A percentile compares a stretch with the other conserved stretches of the same genome.
Evolutionary conservation across 139 green algal genomes (phyloP).

Genomic region (Chlorella vulgaris): DNA sequence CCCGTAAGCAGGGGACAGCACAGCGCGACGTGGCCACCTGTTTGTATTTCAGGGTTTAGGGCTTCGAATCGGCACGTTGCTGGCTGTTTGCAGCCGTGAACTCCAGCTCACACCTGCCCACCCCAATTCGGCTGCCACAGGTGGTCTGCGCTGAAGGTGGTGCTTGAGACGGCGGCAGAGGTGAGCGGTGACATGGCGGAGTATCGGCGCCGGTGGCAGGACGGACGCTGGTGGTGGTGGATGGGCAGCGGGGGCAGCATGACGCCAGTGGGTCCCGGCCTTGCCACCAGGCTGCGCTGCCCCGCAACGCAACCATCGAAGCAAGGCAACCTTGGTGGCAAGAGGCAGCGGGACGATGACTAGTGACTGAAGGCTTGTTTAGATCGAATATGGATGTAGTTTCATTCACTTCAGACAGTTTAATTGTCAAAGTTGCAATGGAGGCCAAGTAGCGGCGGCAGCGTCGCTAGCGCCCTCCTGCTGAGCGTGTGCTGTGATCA

Average conservation of each 20-base stretch:
- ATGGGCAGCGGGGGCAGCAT: background rate
- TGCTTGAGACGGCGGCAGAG: slow-evolving; percentile 1
- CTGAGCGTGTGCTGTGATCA: no score
- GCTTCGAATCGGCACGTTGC: background rate
- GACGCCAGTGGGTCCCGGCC: background rate
- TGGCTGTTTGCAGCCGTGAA: background rate
- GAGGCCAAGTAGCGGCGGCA: no score
- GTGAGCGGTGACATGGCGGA: background rate
- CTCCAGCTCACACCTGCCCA: background rate
- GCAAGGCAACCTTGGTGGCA: background rate
- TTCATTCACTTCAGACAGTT: no score
- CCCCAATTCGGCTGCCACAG: background rate
- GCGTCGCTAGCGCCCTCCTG: no score
- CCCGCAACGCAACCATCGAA: background rate
- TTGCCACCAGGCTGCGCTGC: background rate
- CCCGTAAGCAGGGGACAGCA: background rate
- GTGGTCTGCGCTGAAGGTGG: background rate
- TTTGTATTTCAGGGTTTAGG: background rate
- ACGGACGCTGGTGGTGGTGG: slow-evolving; percentile 22
- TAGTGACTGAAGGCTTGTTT: no score
- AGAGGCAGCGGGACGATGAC: background rate
- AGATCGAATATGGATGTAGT: no score
- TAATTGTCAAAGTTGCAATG: no score
- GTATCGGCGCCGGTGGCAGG: background rate
- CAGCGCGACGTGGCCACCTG: background rate